These are phyloP conservation scores for Thermomyces lanuginosus DNA, from an alignment of 2,329 filamentous ascomycete species.

Conservation along the genomic window DNA sequence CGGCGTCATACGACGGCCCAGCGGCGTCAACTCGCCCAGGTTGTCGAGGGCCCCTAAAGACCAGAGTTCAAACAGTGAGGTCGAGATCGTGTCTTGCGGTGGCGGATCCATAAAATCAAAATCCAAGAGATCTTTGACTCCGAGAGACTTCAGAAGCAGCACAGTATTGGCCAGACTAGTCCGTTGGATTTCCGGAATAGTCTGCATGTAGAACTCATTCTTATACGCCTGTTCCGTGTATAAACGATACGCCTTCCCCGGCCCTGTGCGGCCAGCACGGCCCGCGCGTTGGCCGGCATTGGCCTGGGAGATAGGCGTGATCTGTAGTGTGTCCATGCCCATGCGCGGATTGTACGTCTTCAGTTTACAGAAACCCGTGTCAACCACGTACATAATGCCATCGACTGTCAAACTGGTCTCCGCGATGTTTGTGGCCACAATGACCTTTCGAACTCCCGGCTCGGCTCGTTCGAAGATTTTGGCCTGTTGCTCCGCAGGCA, in stretches of 20 bases:
- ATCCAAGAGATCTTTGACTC: slow-evolving; percentile 83
- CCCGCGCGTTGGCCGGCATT: slow-evolving; percentile 89
- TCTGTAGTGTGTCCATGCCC: slow-evolving; percentile 98
- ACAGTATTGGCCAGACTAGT: slow-evolving; percentile 95
- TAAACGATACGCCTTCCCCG: slow-evolving; percentile 84
- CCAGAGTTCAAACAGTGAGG: slow-evolving; percentile 94
- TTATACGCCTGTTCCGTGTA: slow-evolving; percentile 91
- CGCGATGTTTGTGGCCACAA: slow-evolving; percentile 96
- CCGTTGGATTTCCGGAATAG: slow-evolving; percentile 92
- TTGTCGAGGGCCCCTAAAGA: slow-evolving; percentile 87
- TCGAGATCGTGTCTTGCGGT: slow-evolving; percentile 93
- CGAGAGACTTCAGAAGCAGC: slow-evolving; percentile 79
- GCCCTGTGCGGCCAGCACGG: slow-evolving; percentile 82
- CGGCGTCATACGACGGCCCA: slow-evolving; percentile 85
- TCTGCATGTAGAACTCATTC: slow-evolving; percentile 90
- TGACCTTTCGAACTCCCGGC: slow-evolving; percentile 86
- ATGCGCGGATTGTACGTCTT: slow-evolving; percentile 98
- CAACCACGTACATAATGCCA: slow-evolving; percentile 98
- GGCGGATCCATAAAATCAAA: slow-evolving; percentile 99
- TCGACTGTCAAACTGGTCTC: slow-evolving; percentile 97
- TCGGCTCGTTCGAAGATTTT: slow-evolving; percentile 92
- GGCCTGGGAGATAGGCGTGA: slow-evolving; percentile 92
- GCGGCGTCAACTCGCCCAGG: slow-evolving; percentile 70
- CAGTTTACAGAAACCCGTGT: slow-evolving; percentile 88
- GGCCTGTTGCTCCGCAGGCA: slow-evolving; percentile 93